Base-by-base conservation (phyloP, 768 basidiomycete genomes). In the Suillus clintonianus region DNA sequence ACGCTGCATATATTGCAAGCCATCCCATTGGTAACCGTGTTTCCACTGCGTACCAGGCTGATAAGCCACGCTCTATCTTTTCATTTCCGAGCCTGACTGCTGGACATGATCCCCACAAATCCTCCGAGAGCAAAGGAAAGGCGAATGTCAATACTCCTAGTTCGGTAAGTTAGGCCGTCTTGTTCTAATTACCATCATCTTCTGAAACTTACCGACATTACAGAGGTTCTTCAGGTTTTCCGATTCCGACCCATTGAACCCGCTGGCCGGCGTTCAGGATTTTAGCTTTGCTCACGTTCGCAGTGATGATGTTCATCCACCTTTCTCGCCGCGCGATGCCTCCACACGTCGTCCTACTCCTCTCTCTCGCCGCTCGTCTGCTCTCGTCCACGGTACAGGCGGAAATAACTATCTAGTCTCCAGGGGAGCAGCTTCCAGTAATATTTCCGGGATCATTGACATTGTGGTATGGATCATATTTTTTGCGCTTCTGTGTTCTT, bases 381-480 rank as follows among this genome's bases (percentile, higher is more conserved):
- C 72, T 47, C 62, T 70, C 27, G 64, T 77, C 32, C 41, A 66
- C 5, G 68, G 71, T 53, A 67, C 74, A 11, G 65, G 73, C 17
- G 76, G 75, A 4, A 55, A 67, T 14, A 71, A 65, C 22, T 77
- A 77, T 48, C 3, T 71, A 2, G 70, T 78, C 27, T 69, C 71
- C n/a, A 59, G 67, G 37, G 55, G 50, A 57, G 3, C 60, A 50
- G 15, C 37, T 36, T 5, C 56, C 34, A 62, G 59, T 11, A 74
- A 76, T 3, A 79, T 76, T 9, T 70, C 77, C 9, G 86, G 87
- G 5, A 76, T 62, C 4, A 74, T 88, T 54, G 79, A 83, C 65
- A 81, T 89, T 64, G 73, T 84, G 77, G 87, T 81, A 64, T 59
- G 81, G 76, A 14, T 13, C 54, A 42, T 36, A 4, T 27, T 37